Conservation (phyloP, 352 stramenopile genomes). For the Lagenidium sp. region DNA sequence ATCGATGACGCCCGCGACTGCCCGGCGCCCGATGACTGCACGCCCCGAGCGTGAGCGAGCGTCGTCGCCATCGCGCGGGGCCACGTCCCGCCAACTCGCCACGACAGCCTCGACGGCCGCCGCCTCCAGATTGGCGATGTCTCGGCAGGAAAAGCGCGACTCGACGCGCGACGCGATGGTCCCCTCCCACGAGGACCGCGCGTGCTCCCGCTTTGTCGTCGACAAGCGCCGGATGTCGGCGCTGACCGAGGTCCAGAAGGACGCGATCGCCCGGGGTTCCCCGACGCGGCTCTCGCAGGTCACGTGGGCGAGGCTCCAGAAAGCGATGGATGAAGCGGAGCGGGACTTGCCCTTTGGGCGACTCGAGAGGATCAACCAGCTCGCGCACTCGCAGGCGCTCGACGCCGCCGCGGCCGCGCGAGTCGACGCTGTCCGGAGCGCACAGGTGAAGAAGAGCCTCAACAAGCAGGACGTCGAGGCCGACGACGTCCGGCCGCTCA, state of each 20-base stretch:
- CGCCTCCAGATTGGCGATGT: not conserved
- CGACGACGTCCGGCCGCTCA: conserved; percentile 60
- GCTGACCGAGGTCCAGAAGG: conserved; percentile 9
- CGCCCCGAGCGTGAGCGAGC: too few species aligned
- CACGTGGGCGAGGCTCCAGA: conserved; percentile 15
- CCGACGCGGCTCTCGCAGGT: conserved; percentile 13
- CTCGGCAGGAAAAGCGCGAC: too few species aligned
- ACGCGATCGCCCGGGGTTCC: conserved; percentile 10
- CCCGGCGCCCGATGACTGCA: not conserved
- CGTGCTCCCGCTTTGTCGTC: too few species aligned
- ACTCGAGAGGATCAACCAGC: conserved; percentile 3
- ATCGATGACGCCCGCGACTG: not conserved
- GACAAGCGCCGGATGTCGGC: conserved; percentile 1
- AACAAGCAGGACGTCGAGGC: conserved; percentile 47
- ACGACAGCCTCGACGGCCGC: not conserved
- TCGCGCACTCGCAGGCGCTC: conserved; percentile 12
- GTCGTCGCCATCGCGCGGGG: not conserved
- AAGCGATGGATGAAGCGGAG: conserved; percentile 3
- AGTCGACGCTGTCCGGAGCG: conserved; percentile 12
- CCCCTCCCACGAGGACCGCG: not conserved
- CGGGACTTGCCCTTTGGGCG: not conserved
- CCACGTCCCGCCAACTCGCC: not conserved
- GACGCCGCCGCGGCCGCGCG: conserved; percentile 3
- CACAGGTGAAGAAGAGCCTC: conserved; percentile 10
- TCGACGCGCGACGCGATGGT: not conserved